Conservation (phyloP, 2,329 filamentous ascomycete genomes). For the Endothia cerciana region DNA sequence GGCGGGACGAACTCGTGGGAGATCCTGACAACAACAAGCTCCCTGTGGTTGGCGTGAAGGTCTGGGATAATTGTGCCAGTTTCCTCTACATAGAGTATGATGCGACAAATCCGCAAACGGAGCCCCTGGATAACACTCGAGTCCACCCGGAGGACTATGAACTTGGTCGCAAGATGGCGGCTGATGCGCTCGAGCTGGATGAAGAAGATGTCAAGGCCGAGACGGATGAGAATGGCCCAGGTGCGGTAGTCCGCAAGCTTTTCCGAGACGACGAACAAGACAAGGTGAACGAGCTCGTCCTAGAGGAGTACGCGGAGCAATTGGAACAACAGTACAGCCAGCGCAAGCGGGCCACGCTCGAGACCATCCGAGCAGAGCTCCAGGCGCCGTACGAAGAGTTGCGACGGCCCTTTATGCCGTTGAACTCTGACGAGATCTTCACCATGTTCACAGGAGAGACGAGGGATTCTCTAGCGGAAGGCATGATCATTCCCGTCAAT, state of each 20-base stretch:
- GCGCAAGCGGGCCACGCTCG: slow-evolving; percentile 90
- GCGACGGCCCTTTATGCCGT: slow-evolving; percentile 73
- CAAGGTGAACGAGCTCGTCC: slow-evolving; percentile 91
- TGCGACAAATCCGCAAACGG: slow-evolving; percentile 76
- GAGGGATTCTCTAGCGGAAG: slow-evolving; percentile 76
- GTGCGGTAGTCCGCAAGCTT: slow-evolving; percentile 91
- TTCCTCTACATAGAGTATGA: slow-evolving; percentile 92
- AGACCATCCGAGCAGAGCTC: slow-evolving; percentile 93
- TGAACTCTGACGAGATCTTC: slow-evolving; percentile 81
- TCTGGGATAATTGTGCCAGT: slow-evolving; percentile 97
- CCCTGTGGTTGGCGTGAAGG: slow-evolving; percentile 82
- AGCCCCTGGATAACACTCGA: slow-evolving; percentile 94
- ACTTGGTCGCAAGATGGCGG: slow-evolving; percentile 96
- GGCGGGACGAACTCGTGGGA: slow-evolving; percentile 85
- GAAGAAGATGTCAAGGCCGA: slow-evolving; percentile 98
- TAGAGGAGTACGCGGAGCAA: slow-evolving; percentile 97
- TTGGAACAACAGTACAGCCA: slow-evolving; percentile 91
- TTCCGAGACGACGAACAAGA: slow-evolving; percentile 93
- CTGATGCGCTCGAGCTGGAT: slow-evolving; percentile 92
- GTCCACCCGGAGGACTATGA: slow-evolving; percentile 99
- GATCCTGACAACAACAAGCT: slow-evolving; percentile 79
- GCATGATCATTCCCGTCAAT: slow-evolving; percentile 90
- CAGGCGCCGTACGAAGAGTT: slow-evolving; percentile 94
- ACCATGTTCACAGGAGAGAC: slow-evolving; percentile 97
- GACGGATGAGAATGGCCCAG: slow-evolving; percentile 84